Evolutionary conservation across 768 basidiomycete genomes (phyloP).

Genomic region (Fomitopsis serialis): DNA sequence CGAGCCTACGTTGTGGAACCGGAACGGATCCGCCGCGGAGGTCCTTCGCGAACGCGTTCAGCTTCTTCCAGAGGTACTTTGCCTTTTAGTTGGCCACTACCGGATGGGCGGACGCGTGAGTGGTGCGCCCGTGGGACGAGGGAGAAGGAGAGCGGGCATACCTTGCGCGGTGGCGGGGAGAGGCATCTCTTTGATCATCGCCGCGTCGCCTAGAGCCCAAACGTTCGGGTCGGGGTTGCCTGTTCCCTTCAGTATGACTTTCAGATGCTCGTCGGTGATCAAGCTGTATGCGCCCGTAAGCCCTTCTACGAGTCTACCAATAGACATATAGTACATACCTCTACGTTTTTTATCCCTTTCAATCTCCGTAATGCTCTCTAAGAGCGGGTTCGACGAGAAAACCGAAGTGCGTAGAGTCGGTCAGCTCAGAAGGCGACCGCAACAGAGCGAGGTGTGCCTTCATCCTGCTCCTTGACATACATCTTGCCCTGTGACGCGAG

Average conservation of each 20-base stretch:
- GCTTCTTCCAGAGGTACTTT: constrained; percentile 55
- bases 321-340: constrained; percentile 28
- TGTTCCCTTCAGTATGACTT: constrained; percentile 49
- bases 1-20: constrained; percentile 68
- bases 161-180: constrained; percentile 91
- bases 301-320: neutral
- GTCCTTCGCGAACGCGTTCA: constrained; percentile 49
- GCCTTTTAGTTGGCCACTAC: constrained; percentile 76
- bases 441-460: constrained; percentile 39
- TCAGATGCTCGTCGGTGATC: constrained; percentile 52
- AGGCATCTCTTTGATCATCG: constrained; percentile 46
- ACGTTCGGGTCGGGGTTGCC: constrained; percentile 56
- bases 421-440: constrained; percentile 62
- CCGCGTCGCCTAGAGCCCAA: constrained; percentile 80
- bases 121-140: neutral
- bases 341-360: constrained; percentile 57
- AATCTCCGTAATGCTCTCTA: constrained; percentile 52
- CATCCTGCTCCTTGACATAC: constrained; percentile 66
- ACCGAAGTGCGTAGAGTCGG: constrained; percentile 92
- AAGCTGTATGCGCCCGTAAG: constrained; percentile 24
- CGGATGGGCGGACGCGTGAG: too few relatives aligned
- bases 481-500: constrained; percentile 47
- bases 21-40: constrained; percentile 41
- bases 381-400: constrained; percentile 74
- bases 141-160: constrained; percentile 14